phyloP scores from a whole-genome alignment of 2,329 filamentous ascomycete species.

The Periconia sp. region DNA sequence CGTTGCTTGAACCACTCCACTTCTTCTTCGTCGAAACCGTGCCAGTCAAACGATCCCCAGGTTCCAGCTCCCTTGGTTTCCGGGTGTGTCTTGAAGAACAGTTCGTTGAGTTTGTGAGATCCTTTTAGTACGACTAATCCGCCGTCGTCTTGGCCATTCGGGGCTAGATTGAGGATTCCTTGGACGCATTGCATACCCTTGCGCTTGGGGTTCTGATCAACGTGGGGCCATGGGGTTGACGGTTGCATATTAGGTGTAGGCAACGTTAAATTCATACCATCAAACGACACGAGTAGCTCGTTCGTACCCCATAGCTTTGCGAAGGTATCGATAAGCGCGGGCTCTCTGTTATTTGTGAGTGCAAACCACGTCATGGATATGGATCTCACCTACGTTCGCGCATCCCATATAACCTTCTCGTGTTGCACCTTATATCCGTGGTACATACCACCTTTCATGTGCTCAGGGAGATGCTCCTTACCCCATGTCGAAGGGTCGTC shows the following conservation, averaged over 20 bases:
- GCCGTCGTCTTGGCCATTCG: conserved; percentile 51
- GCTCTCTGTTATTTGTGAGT: conserved; percentile 39
- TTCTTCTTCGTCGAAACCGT: conserved; percentile 47
- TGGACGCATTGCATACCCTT: conserved; percentile 49
- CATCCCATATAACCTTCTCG: conserved; percentile 48
- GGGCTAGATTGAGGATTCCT: conserved; percentile 49
- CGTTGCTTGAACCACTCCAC: conserved; percentile 46
- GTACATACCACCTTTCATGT: conserved; percentile 45
- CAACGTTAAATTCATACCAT: conserved; percentile 44
- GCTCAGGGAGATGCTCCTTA: conserved; percentile 37
- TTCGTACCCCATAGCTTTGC: conserved; percentile 40
- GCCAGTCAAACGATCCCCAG: conserved; percentile 43
- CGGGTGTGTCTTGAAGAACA: conserved; percentile 43
- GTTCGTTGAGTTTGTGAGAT: conserved; percentile 44
- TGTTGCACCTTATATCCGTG: conserved; percentile 41
- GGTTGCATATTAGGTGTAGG: conserved; percentile 35
- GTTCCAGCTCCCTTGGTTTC: not conserved
- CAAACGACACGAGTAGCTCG: conserved; percentile 43
- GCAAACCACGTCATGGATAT: conserved; percentile 40
- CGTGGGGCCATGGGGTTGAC: conserved; percentile 44
- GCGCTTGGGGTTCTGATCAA: conserved; percentile 45
- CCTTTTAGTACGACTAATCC: conserved; percentile 51
- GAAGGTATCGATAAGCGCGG: conserved; percentile 41
- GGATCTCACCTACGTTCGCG: conserved; percentile 42
- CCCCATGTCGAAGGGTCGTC: conserved; percentile 39